Percentiles rank a stretch among this genome's conserved stretches.
These are phyloP conservation scores for Termitomyces heimii DNA, from an alignment of 768 basidiomycete genomes.

Conservation along the genomic window DNA sequence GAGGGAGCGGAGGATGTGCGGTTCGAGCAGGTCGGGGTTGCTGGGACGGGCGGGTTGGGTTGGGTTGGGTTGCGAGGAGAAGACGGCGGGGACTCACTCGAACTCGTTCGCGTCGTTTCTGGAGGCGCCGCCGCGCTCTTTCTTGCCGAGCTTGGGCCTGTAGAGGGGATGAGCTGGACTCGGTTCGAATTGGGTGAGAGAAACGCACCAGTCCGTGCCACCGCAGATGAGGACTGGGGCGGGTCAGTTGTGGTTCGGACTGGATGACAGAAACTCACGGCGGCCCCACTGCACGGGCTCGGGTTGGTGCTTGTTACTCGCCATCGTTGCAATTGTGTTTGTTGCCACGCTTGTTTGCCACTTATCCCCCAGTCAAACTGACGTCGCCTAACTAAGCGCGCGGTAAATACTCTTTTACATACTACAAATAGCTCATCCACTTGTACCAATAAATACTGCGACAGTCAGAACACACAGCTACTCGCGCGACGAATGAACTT, in stretches of 20 bases:
- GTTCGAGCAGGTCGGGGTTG: constrained; percentile 80
- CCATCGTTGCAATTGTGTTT: constrained; percentile 8
- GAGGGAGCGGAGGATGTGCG: constrained; percentile 85
- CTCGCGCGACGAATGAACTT: constrained; percentile 13
- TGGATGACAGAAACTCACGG: constrained; percentile 1
- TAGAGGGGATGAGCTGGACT: not conserved
- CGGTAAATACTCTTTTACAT: not conserved
- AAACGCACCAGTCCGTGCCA: constrained; percentile 78
- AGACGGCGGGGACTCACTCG: constrained; percentile 27
- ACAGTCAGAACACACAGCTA: not conserved
- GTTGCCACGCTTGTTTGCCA: constrained; percentile 6
- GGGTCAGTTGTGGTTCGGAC: constrained; percentile 1
- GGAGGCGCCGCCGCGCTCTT: constrained; percentile 51
- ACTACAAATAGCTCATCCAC: not conserved
- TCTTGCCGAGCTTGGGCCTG: constrained; percentile 75
- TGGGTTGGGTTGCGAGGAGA: not conserved
- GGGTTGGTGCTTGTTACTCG: constrained; percentile 7
- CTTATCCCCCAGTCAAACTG: constrained; percentile 2
- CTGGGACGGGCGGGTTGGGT: constrained; percentile 18
- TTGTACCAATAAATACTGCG: constrained; percentile 12
- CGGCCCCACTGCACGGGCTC: constrained; percentile 9
- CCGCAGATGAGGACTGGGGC: constrained; percentile 76
- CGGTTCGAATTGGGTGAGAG: not conserved
- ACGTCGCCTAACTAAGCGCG: constrained; percentile 1
- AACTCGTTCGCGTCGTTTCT: constrained; percentile 35